Percentiles rank a stretch among this genome's conserved stretches.
phyloP scores from a whole-genome alignment of 2,329 filamentous ascomycete genomes.

The Myriosclerotinia curreyana region DNA sequence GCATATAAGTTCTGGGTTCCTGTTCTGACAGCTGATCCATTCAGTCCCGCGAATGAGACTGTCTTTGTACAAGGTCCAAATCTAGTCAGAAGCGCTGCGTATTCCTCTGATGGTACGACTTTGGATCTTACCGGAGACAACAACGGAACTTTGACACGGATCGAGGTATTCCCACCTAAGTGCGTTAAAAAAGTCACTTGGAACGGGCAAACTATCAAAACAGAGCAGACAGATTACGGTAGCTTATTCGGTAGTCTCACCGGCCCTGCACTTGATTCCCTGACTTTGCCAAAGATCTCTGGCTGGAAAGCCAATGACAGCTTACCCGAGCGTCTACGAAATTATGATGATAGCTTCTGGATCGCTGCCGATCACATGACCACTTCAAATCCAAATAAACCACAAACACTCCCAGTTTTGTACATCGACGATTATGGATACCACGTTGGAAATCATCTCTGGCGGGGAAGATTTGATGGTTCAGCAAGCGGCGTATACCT shows the following conservation, averaged over 20 bases:
- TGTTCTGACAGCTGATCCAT: conserved; percentile 45
- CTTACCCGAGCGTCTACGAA: conserved; percentile 43
- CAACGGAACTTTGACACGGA: conserved; percentile 40
- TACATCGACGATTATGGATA: conserved; percentile 47
- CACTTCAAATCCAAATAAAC: conserved; percentile 39
- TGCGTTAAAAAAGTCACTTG: conserved; percentile 47
- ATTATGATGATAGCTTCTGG: conserved; percentile 42
- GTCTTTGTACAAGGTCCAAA: conserved; percentile 53
- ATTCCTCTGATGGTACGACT: conserved; percentile 37
- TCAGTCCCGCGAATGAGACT: conserved; percentile 33
- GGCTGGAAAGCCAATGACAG: conserved; percentile 44
- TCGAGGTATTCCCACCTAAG: conserved; percentile 50
- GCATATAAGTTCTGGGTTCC: conserved; percentile 59
- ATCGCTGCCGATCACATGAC: conserved; percentile 18
- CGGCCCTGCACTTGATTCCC: conserved; percentile 21
- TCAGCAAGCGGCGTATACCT: conserved; percentile 35
- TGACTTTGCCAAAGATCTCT: conserved; percentile 28
- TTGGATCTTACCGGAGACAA: conserved; percentile 48
- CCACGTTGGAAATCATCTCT: conserved; percentile 46
- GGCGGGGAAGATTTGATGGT: conserved; percentile 39
- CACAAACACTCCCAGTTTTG: conserved; percentile 45
- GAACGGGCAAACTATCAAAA: conserved; percentile 46
- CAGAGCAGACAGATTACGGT: conserved; percentile 44
- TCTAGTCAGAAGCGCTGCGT: conserved; percentile 47
- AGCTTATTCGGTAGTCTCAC: conserved; percentile 37